These are phyloP conservation scores for Polyplosphaeria fusca DNA, from an alignment of 495 filamentous ascomycete species.

Conservation along the genomic window DNA sequence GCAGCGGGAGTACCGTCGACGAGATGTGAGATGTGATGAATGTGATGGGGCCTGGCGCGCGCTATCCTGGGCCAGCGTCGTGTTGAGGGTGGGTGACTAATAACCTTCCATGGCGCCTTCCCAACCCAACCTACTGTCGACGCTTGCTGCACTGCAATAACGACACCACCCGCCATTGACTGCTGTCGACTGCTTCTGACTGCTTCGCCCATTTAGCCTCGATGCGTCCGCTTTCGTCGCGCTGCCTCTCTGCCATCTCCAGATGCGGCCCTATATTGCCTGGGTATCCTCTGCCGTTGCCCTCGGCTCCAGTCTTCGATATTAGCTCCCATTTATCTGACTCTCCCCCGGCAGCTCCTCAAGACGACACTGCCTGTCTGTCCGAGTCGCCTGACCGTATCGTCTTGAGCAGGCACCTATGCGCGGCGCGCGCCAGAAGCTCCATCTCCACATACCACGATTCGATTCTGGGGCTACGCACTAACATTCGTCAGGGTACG, in stretches of 20 bases:
- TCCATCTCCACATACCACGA: not conserved
- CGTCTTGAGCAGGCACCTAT: not conserved
- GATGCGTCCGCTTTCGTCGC: constrained; percentile 13
- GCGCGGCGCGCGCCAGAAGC: not conserved
- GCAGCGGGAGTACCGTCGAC: too few species aligned
- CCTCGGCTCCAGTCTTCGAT: constrained; percentile 1
- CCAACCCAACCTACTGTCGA: too few species aligned
- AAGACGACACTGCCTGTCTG: not conserved
- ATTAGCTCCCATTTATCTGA: constrained; percentile 15
- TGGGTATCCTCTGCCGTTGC: not conserved
- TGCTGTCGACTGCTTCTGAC: not conserved
- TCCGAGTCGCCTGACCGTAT: constrained; percentile 5
- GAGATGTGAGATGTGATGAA: not conserved
- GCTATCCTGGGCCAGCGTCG: not conserved
- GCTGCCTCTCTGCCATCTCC: constrained; percentile 3
- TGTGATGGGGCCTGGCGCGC: not conserved
- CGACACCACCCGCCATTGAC: too few species aligned
- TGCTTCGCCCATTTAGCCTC: constrained; percentile 10
- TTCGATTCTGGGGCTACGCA: not conserved
- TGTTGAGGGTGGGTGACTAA: not conserved
- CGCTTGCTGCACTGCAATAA: too few species aligned
- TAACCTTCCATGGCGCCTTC: not conserved
- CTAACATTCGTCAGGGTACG: not conserved
- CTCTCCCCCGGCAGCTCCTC: constrained; percentile 2
- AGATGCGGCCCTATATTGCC: constrained; percentile 1